Percentiles rank a stretch among this genome's conserved stretches.
Conservation (phyloP, 2,329 filamentous ascomycete genomes). For the Colletotrichum sp. region DNA sequence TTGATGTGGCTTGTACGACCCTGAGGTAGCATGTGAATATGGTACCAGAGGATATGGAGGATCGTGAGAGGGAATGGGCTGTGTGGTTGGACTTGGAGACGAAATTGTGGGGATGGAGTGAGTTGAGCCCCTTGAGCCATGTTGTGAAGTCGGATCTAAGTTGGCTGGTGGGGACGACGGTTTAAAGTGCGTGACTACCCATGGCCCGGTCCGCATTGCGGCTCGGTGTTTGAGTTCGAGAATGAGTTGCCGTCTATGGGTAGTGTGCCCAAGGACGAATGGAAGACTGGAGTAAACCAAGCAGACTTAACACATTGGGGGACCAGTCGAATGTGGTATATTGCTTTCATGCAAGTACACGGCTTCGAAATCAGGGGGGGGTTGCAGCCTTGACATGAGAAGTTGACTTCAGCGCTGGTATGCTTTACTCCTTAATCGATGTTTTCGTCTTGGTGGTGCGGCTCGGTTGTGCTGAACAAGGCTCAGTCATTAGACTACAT, state of each 20-base stretch:
- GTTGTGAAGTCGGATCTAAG: background rate
- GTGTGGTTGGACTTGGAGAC: background rate
- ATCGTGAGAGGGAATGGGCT: background rate
- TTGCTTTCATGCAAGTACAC: background rate
- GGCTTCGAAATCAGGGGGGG: background rate
- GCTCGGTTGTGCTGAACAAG: too few species aligned
- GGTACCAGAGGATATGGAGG: accelerated
- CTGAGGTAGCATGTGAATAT: background rate
- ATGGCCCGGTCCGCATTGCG: background rate
- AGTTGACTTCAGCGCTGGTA: background rate
- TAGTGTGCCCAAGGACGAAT: accelerated
- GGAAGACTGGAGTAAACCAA: background rate
- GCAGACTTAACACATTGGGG: accelerated
- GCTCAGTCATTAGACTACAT: background rate
- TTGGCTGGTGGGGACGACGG: background rate
- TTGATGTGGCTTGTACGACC: background rate
- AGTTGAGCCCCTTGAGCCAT: background rate
- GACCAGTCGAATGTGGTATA: accelerated
- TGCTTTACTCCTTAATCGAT: background rate
- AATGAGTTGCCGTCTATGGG: background rate
- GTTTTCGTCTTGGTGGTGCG: background rate
- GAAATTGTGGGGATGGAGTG: background rate
- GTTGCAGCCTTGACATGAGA: background rate
- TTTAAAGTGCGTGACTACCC: background rate
- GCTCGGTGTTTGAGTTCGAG: background rate